Base-by-base conservation (phyloP, 306 rosid genomes). In the Sindora glabra region DNA sequence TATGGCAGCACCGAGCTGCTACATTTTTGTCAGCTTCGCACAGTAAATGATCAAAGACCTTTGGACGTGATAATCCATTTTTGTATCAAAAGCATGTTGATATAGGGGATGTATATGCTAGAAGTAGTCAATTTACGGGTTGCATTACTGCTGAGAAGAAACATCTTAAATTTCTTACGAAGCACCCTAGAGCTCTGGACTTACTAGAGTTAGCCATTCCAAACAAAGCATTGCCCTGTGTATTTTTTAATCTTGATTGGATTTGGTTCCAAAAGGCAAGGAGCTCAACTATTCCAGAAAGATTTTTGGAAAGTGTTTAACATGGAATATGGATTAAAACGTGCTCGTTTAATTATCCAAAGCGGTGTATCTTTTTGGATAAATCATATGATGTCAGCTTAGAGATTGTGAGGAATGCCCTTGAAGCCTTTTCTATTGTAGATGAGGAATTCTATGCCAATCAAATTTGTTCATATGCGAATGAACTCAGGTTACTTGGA, bases 401-500 rank as follows among this genome's bases (percentile, higher is more conserved):
- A 6, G 38, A 33, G 38, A 33, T 33, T 6, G 10, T 8, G 38
- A 33, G 10, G 38, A 33, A 33, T 33, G 38, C 10, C 10, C 38
- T 33, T 33, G 10, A 33, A 3, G 2, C 0, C 10, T 33, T 33
- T 5, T 3, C 0, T 33, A 12, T 33, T 33, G 38, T 33, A 8
- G 38, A 33, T 12, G 11, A 33, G 38, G 38, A 33, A 33, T 33
- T 33, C 38, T 33, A 33, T 33, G 38, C 12, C 1, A 33, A 33
- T 33, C 38, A 12, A 33, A 33, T 33, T 12, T 6, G 10, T 33
- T 33, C 10, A 8, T 33, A 33, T 33, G 38, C 38, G 54, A 70
- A 54, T 47, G 70, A 71, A 38, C 49, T 71, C 37, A 53, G 44
- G 24, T 62, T 53, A 46, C 42, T 71, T 11, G 70, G 76, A n/a